These are phyloP conservation scores for Clitopilus passeckerianus DNA, from an alignment of 768 basidiomycete species.

Conservation along the genomic window DNA sequence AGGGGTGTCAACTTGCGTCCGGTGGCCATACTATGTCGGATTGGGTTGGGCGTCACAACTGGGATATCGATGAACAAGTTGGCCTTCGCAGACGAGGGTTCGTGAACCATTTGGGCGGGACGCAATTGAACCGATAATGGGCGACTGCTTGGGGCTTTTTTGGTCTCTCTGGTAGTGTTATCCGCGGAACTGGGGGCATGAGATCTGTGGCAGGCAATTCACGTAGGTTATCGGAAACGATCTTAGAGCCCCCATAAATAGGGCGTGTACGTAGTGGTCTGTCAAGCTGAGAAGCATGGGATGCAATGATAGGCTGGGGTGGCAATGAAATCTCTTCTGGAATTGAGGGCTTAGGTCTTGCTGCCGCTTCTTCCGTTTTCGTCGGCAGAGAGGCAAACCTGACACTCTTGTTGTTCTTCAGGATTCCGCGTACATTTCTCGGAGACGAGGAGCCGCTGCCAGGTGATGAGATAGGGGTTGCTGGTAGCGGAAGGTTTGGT, in stretches of 20 bases:
- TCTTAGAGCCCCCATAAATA: background rate
- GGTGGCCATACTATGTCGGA: background rate
- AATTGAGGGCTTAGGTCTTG: background rate
- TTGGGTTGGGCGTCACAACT: background rate
- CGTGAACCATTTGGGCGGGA: background rate
- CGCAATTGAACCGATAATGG: background rate
- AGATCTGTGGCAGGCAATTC: background rate
- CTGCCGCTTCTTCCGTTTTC: slow-evolving; percentile 1
- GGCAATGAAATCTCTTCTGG: background rate
- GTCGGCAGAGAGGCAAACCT: slow-evolving; percentile 34
- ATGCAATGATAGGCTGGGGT: background rate
- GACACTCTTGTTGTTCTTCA: slow-evolving; percentile 37
- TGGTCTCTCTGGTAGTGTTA: background rate
- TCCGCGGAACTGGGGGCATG: background rate
- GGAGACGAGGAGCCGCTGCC: slow-evolving; percentile 15
- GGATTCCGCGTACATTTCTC: slow-evolving; percentile 23
- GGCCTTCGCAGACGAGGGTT: background rate
- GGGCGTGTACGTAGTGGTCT: background rate
- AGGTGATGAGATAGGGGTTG: slow-evolving; percentile 16
- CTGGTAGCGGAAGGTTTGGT: slow-evolving; percentile 10
- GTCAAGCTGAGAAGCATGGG: background rate
- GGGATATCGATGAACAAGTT: background rate
- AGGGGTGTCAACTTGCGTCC: slow-evolving; percentile 13
- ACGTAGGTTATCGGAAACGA: background rate
- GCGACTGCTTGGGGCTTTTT: background rate